Base-by-base conservation (phyloP, 2,329 filamentous ascomycete genomes). In the Coleophoma cylindrospora region DNA sequence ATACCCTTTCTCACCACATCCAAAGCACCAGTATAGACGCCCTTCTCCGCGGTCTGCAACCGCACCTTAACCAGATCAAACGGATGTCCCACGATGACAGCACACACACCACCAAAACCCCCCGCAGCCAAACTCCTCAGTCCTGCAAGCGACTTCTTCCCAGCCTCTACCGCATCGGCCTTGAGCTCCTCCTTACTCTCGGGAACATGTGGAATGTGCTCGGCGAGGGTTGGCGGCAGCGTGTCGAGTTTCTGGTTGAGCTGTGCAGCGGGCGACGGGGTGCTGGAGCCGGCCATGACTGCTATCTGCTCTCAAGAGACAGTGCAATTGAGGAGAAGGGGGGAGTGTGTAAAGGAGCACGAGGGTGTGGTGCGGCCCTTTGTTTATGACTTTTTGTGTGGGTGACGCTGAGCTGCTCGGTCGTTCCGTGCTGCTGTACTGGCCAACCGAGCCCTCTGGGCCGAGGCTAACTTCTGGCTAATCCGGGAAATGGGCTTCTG, bases 31-130 rank as follows among this genome's bases (percentile, higher is more conserved):
- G 77, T 86, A 73, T 99, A 99, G 34, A 96, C 88, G 45, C 94
- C 94, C 70, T 84, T 86, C 72, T 97, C 91, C 34, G 94, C 91
- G 2, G 94, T 99, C 76, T 99, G 94, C 68, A 99, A 75, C 52
- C 94, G 88, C 58, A 99, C 94, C 74, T 99, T 99, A 69, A 97
- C 92, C 61, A 99, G 78, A 68, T 99, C 94, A 67, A 99, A 99
- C 10, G 94, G 94, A 70, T 99, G 94, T 50, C 94, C 88, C 52
- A 97, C 91, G 40, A 99, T 68, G 49, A 99, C 94, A 50, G 94
- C 92, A 74, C 89, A 97, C 44, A 99, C 71, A 61, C 94, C 94
- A 60, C 94, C 94, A 53, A 95, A 95, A 55, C 91, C 94, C 61
- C 94, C 94, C 8, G 92, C 92, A 9, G 79, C 85, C 47, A 99